Evolutionary conservation across 2,329 filamentous ascomycete species (phyloP).

Genomic region (Xylaria sp.): DNA sequence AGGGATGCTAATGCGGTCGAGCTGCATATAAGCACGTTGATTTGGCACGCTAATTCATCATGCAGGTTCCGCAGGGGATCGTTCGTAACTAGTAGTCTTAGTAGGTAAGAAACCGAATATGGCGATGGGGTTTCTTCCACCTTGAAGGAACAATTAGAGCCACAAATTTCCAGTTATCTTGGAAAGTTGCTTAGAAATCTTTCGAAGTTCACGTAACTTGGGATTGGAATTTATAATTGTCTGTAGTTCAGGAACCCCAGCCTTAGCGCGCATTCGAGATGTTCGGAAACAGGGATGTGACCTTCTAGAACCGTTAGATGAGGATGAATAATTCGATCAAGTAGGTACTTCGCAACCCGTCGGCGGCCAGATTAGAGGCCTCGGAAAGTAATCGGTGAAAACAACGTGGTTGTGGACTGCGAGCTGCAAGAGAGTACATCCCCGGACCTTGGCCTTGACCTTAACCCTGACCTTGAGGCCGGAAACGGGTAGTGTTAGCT

Average conservation of each 20-base stretch:
- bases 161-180: not conserved
- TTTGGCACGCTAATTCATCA: slow-evolving; percentile 10
- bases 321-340: slow-evolving; percentile 1
- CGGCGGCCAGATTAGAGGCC: not conserved
- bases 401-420: slow-evolving; percentile 22
- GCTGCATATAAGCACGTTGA: slow-evolving; percentile 15
- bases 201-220: not conserved
- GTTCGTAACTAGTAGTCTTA: slow-evolving; percentile 9
- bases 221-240: slow-evolving; percentile 4
- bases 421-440: slow-evolving; percentile 17
- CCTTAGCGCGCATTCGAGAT: not conserved
- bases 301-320: slow-evolving; percentile 1
- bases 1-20: slow-evolving; percentile 11
- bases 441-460: slow-evolving; percentile 20
- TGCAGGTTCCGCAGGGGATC: slow-evolving; percentile 12
- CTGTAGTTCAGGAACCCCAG: not conserved
- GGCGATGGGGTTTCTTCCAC: not conserved
- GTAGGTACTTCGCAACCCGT: slow-evolving; percentile 11
- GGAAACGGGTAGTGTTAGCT: slow-evolving; percentile 28
- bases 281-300: not conserved
- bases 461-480: slow-evolving; percentile 22
- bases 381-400: slow-evolving; percentile 29
- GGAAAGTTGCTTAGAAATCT: not conserved
- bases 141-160: not conserved
- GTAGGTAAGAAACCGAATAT: not conserved